phyloP scores from a whole-genome alignment of 1,139 yeast species.

The Arxiozyma slooffiae region DNA sequence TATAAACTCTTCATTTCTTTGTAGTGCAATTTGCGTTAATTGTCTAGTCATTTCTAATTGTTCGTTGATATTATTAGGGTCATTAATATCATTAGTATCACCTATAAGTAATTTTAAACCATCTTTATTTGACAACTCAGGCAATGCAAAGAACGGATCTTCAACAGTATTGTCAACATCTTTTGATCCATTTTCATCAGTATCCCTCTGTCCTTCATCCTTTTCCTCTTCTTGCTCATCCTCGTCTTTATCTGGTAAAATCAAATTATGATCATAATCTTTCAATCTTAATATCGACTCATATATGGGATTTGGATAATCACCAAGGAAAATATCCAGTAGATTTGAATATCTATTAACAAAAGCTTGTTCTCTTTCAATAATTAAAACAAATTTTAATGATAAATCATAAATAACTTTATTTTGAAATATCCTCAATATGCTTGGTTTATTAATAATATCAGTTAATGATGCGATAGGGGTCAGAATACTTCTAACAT shows the following conservation, averaged over 20 bases:
- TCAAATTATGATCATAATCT: constrained; percentile 53
- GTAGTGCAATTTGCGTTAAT: constrained; percentile 61
- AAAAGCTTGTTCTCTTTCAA: constrained; percentile 70
- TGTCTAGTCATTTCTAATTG: constrained; percentile 58
- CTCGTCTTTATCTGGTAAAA: constrained; percentile 23
- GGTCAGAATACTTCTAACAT: constrained; percentile 48
- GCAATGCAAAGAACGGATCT: constrained; percentile 61
- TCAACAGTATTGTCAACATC: constrained; percentile 15
- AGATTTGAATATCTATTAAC: constrained; percentile 61
- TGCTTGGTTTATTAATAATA: constrained; percentile 58
- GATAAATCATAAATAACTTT: constrained; percentile 48
- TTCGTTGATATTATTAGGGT: constrained; percentile 24
- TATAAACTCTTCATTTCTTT: constrained; percentile 83
- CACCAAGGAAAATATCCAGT: constrained; percentile 74
- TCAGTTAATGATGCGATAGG: constrained; percentile 81
- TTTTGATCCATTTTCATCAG: not conserved
- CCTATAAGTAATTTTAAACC: constrained; percentile 12
- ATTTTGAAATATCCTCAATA: constrained; percentile 54
- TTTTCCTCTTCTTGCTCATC: not conserved
- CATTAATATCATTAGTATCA: constrained; percentile 30
- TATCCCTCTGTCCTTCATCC: not conserved
- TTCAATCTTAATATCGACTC: constrained; percentile 60
- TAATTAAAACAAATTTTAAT: constrained; percentile 59
- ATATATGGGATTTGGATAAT: constrained; percentile 61
- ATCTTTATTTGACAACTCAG: constrained; percentile 33